Evolutionary conservation across 2,329 filamentous ascomycete genomes (phyloP).

Genomic region (Pseudogymnoascus sp.): DNA sequence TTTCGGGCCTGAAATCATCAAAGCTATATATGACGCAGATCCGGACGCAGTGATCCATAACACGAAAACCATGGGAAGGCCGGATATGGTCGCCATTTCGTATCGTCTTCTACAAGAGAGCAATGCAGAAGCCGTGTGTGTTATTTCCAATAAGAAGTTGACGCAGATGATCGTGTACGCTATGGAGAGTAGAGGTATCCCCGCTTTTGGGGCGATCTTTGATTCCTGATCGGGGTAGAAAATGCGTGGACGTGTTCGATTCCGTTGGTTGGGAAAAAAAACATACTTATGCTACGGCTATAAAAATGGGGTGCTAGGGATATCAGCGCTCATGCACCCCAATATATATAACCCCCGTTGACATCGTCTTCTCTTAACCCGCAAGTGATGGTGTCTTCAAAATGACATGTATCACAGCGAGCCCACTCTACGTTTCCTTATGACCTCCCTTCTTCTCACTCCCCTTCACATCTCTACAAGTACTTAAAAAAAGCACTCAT

Average conservation of each 20-base stretch:
- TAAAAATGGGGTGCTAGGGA: too few relatives aligned
- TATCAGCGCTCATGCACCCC: too few relatives aligned
- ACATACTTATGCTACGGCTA: too few relatives aligned
- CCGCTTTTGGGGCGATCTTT: conserved; percentile 32
- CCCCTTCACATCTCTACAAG: background rate
- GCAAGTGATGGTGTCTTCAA: too few relatives aligned
- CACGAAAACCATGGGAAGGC: conserved; percentile 25
- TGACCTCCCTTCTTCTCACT: background rate
- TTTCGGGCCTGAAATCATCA: conserved; percentile 28
- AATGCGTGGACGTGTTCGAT: background rate
- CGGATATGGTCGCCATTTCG: conserved; percentile 28
- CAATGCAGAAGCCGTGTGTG: conserved; percentile 29
- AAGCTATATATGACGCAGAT: conserved; percentile 25
- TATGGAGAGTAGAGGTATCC: conserved; percentile 28
- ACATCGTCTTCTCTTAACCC: too few relatives aligned
- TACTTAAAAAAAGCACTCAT: background rate
- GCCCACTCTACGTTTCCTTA: too few relatives aligned
- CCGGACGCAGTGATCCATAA: conserved; percentile 29
- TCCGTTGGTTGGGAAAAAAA: background rate
- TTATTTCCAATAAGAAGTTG: conserved; percentile 30
- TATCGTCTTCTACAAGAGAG: conserved; percentile 23
- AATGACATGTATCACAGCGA: too few relatives aligned
- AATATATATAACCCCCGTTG: too few relatives aligned
- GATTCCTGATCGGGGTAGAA: conserved; percentile 17
- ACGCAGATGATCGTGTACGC: conserved; percentile 29